Evolutionary conservation across 139 green algal genomes (phyloP), one percentile per base, ranked within the genome.

Genomic region (Volvox africanus): DNA sequence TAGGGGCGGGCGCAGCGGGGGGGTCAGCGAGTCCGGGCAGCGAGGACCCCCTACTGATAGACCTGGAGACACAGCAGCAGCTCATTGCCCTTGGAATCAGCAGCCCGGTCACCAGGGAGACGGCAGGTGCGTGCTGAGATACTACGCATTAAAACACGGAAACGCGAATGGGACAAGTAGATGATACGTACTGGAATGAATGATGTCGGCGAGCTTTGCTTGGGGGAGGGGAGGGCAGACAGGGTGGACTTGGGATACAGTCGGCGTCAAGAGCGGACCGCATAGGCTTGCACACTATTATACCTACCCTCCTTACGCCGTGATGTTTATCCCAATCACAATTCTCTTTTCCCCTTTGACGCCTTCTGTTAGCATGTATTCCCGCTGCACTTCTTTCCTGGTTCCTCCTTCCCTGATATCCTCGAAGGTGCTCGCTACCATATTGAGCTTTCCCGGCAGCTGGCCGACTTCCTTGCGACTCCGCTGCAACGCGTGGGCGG

Each of bases 21-120:
- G 65, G 30, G 30, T 28, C 61, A 17, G 61, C 20, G 3, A 12
- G 16, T 2, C 30, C 16, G 30, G 81, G 81, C 30, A 55, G 61
- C 80, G 92, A 93, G 55, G 90, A 91, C n/a, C 81, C 86, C 44
- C 73, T 90, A 32, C 86, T 95, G 88, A 93, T 97, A 79, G 95
- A 97, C 80, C 73, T 44, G 0, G 96, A 97, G 78, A 96, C 98
- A 81, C 93, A 97, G 78, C 90, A 94, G 26, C 94, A 98, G 90
- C 94, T 99, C 32, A 93, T 99, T 6, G 91, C 91, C 44, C 92
- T 99, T 93, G 98, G 98, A 67, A 99, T 99, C 67, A 92, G 94
- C 14, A 97, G 91, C 55, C 97, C 97, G 30, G 97, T 99, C 22
- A 99, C 98, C 5, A 96, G 96, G 87, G 96, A 98, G 32, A 96